A percentile compares a stretch with the other conserved stretches of the same genome.
These are phyloP conservation scores for Telopea speciosissima DNA, from an alignment of 177 flowering plant species.

Conservation along the genomic window DNA sequence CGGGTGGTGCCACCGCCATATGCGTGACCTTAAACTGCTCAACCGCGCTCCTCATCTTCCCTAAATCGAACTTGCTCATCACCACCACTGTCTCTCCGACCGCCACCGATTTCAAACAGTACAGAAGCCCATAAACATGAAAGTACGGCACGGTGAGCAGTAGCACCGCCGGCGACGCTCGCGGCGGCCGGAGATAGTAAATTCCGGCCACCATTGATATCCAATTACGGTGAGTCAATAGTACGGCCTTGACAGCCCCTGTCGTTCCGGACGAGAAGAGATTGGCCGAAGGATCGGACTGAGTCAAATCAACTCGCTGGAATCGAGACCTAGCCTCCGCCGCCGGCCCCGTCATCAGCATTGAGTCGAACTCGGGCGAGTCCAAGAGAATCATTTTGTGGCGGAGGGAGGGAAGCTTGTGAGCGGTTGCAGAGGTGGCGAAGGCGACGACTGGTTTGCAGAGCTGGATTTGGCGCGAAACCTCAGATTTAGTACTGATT, in stretches of 20 bases:
- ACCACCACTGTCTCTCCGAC: slow-evolving; percentile 32
- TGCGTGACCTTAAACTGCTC: slow-evolving; percentile 35
- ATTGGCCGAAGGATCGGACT: slow-evolving; percentile 21
- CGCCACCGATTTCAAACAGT: slow-evolving; percentile 23
- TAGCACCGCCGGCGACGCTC: slow-evolving; percentile 16
- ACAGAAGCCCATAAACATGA: slow-evolving; percentile 43
- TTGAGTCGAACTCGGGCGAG: slow-evolving; percentile 20
- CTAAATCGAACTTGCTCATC: slow-evolving; percentile 33
- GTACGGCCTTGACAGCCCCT: slow-evolving; percentile 14
- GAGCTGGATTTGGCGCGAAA: slow-evolving; percentile 28
- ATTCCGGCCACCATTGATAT: slow-evolving; percentile 5
- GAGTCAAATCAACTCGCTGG: slow-evolving; percentile 3
- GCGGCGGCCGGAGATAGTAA: not conserved
- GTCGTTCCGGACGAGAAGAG: slow-evolving; percentile 34
- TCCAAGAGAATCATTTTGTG: slow-evolving; percentile 22
- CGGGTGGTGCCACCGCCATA: slow-evolving; percentile 36
- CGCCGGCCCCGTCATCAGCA: slow-evolving; percentile 9
- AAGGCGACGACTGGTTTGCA: slow-evolving; percentile 35
- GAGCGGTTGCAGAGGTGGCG: slow-evolving; percentile 20
- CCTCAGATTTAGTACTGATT: slow-evolving; percentile 22
- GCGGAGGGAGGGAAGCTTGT: slow-evolving; percentile 24
- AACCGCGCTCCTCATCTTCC: slow-evolving; percentile 28
- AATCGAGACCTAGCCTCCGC: not conserved
- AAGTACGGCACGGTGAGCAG: slow-evolving; percentile 37
- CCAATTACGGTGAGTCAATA: slow-evolving; percentile 18